These are phyloP conservation scores for Aspergillus ibericus DNA, from an alignment of 2,329 filamentous ascomycete genomes.

Conservation along the genomic window DNA sequence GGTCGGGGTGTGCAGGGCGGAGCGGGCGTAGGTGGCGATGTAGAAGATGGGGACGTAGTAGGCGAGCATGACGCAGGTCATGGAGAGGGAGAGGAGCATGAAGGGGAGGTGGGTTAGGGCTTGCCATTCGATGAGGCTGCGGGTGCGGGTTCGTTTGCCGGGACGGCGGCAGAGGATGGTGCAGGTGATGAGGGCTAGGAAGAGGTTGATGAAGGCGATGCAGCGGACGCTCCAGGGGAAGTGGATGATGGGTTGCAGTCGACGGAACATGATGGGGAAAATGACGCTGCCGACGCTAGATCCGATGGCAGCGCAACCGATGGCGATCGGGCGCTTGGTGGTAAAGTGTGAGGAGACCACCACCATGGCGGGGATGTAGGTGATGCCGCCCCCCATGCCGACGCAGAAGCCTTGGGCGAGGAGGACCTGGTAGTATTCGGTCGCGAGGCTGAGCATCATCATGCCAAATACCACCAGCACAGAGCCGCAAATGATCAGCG, in stretches of 20 bases:
- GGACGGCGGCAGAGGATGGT: constrained; percentile 42
- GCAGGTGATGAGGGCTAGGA: constrained; percentile 35
- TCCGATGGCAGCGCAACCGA: constrained; percentile 58
- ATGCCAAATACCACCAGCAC: constrained; percentile 39
- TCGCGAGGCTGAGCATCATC: constrained; percentile 39
- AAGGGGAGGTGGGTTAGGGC: constrained; percentile 45
- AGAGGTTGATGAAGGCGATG: constrained; percentile 56
- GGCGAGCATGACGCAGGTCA: constrained; percentile 48
- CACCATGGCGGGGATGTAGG: constrained; percentile 33
- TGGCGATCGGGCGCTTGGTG: constrained; percentile 54
- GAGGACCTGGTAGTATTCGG: constrained; percentile 39
- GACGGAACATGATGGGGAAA: constrained; percentile 56
- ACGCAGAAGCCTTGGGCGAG: constrained; percentile 46
- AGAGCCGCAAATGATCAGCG: constrained; percentile 43
- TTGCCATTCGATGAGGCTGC: constrained; percentile 42
- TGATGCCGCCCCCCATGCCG: constrained; percentile 32
- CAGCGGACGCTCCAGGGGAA: constrained; percentile 61
- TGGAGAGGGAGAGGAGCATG: constrained; percentile 45
- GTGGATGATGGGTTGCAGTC: constrained; percentile 57
- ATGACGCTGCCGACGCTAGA: constrained; percentile 60
- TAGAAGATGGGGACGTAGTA: constrained; percentile 51
- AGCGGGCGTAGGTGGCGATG: constrained; percentile 45
- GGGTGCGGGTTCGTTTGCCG: constrained; percentile 34
- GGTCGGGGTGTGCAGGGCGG: constrained; percentile 50
- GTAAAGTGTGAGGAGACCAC: constrained; percentile 37